phyloP scores from a whole-genome alignment of 2,329 filamentous ascomycete genomes.

The Aspergillus hortae region DNA sequence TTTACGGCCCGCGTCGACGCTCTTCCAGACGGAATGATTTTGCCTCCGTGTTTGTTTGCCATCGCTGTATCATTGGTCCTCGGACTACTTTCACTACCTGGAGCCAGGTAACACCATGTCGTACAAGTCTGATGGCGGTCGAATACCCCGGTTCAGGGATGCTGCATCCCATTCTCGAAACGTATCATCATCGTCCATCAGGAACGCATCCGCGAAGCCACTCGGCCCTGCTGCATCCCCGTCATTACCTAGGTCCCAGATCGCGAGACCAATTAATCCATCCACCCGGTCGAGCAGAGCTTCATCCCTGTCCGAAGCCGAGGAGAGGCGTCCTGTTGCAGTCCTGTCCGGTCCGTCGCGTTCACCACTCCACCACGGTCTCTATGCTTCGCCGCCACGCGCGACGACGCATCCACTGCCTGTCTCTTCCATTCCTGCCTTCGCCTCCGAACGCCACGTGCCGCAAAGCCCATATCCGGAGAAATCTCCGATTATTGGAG shows the following conservation, averaged over 20 bases:
- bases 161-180: conserved; percentile 21
- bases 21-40: conserved; percentile 29
- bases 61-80: conserved; percentile 24
- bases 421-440: conserved; percentile 4
- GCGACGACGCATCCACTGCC: conserved; percentile 21
- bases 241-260: conserved; percentile 22
- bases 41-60: conserved; percentile 18
- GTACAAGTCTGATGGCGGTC: conserved; percentile 30
- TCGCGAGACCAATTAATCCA: conserved; percentile 21
- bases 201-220: conserved; percentile 16
- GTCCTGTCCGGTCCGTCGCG: conserved; percentile 18
- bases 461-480: conserved; percentile 6
- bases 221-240: conserved; percentile 15
- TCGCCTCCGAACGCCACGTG: conserved; percentile 6
- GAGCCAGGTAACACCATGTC: conserved; percentile 33
- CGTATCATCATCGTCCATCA: conserved; percentile 21
- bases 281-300: conserved; percentile 21
- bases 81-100: conserved; percentile 22
- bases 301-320: conserved; percentile 28
- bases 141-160: conserved; percentile 28
- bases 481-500: conserved; percentile 10
- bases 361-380: conserved; percentile 20
- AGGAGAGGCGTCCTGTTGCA: conserved; percentile 16
- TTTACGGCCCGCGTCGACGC: conserved; percentile 1
- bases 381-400: conserved; percentile 27